Conservation (phyloP, 768 basidiomycete genomes). For the Naganishia kalamii region DNA sequence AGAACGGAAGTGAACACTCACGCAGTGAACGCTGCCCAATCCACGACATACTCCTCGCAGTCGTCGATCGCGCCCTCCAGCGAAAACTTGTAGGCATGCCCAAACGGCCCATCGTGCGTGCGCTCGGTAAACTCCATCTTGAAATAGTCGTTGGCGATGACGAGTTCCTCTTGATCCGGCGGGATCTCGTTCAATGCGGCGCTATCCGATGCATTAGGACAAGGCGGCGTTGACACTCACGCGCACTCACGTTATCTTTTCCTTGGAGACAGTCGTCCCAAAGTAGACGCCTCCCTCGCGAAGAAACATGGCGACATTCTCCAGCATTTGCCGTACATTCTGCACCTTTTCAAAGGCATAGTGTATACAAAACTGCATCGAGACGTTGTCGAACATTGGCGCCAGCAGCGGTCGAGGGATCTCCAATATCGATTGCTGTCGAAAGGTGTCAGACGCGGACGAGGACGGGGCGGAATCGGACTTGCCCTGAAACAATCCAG, state of each 20-base stretch:
- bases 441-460: not conserved
- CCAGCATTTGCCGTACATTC: conserved; percentile 85
- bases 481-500: conserved; percentile 75
- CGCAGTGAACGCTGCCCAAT: conserved; percentile 87
- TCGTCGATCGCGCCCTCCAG: conserved; percentile 92
- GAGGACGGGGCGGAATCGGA: not conserved
- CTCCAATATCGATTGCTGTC: conserved; percentile 10
- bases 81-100: conserved; percentile 90
- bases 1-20: conserved; percentile 46
- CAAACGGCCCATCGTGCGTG: conserved; percentile 59
- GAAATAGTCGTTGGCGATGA: conserved; percentile 88
- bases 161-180: conserved; percentile 59
- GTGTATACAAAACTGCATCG: conserved; percentile 99
- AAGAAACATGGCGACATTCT: conserved; percentile 75
- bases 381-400: conserved; percentile 82
- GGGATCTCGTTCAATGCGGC: conserved; percentile 67
- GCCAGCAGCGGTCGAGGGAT: conserved; percentile 42
- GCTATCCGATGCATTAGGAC: conserved; percentile 48
- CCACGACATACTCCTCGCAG: conserved; percentile 94
- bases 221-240: not conserved
- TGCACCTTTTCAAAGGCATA: conserved; percentile 90
- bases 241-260: conserved; percentile 67
- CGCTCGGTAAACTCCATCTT: conserved; percentile 76
- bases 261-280: conserved; percentile 91
- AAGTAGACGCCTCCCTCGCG: conserved; percentile 83